These are phyloP conservation scores for Neopestalotiopsis sp. DNA, from an alignment of 2,329 filamentous ascomycete species.

Conservation along the genomic window DNA sequence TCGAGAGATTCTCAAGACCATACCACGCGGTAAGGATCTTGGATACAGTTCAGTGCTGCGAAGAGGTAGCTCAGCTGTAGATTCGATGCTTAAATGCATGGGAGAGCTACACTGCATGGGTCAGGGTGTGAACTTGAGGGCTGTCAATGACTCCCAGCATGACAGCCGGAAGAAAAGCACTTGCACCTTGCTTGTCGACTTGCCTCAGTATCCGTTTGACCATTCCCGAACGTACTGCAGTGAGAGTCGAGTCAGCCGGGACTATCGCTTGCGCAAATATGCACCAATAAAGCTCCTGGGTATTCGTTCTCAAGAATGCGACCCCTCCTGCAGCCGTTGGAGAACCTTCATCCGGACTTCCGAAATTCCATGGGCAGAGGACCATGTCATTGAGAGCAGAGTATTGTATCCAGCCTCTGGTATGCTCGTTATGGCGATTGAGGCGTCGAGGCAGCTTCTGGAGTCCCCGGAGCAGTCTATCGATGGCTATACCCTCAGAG, in stretches of 20 bases:
- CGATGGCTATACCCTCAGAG: conserved; percentile 25
- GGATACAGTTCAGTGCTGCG: conserved; percentile 23
- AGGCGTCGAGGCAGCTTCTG: conserved; percentile 29
- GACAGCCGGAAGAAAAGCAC: not conserved
- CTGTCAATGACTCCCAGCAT: conserved; percentile 15
- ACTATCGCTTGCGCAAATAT: conserved; percentile 24
- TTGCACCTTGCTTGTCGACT: conserved; percentile 23
- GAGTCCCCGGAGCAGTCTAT: conserved; percentile 19
- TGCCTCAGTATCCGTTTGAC: conserved; percentile 31
- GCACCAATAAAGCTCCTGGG: conserved; percentile 32
- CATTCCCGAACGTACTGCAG: conserved; percentile 30
- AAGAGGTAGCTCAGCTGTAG: conserved; percentile 18
- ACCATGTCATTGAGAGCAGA: conserved; percentile 31
- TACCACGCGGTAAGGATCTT: not conserved
- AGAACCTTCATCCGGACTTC: conserved; percentile 27
- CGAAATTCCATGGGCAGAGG: conserved; percentile 34
- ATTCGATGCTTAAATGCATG: conserved; percentile 18
- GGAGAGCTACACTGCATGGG: conserved; percentile 25
- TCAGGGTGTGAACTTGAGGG: conserved; percentile 12
- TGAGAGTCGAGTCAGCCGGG: conserved; percentile 27
- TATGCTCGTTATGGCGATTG: conserved; percentile 34
- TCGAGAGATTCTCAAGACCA: not conserved
- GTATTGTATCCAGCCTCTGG: conserved; percentile 35
- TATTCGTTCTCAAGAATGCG: conserved; percentile 26
- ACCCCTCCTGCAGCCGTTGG: conserved; percentile 31